These are phyloP conservation scores for Elongisporangium anandrum DNA, from an alignment of 352 stramenopile genomes.

Conservation along the genomic window DNA sequence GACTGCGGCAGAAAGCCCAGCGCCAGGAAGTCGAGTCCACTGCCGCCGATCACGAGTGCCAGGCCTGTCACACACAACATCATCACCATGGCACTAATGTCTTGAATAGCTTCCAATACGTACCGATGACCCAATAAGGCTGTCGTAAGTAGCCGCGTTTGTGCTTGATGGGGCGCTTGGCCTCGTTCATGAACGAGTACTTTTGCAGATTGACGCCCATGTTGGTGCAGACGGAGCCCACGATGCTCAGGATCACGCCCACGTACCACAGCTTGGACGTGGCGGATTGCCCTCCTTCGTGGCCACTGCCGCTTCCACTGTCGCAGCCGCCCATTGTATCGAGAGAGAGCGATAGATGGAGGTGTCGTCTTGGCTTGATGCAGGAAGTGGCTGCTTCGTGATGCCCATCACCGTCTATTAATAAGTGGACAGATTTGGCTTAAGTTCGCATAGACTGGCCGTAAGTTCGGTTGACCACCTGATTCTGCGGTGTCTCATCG, in stretches of 20 bases:
- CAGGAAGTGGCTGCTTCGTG: not conserved
- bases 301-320: constrained; percentile 3
- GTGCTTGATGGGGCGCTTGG: constrained; percentile 40
- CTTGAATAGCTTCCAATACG: too few species aligned
- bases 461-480: not conserved
- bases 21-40: constrained; percentile 67
- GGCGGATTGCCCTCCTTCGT: not conserved
- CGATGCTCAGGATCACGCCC: constrained; percentile 71
- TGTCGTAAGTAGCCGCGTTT: constrained; percentile 78
- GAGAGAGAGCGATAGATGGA: too few species aligned
- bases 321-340: not conserved
- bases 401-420: not conserved
- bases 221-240: constrained; percentile 73
- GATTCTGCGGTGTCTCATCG: not conserved
- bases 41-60: constrained; percentile 63
- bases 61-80: constrained; percentile 20
- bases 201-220: constrained; percentile 88
- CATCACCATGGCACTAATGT: not conserved
- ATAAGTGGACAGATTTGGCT: not conserved
- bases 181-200: constrained; percentile 85
- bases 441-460: not conserved
- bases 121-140: constrained; percentile 75
- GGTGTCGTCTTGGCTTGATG: not conserved
- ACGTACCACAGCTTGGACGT: constrained; percentile 55
- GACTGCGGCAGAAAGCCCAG: constrained; percentile 79